phyloP scores from a whole-genome alignment of 2,329 filamentous ascomycete species.

The Colletotrichum sansevieriae region DNA sequence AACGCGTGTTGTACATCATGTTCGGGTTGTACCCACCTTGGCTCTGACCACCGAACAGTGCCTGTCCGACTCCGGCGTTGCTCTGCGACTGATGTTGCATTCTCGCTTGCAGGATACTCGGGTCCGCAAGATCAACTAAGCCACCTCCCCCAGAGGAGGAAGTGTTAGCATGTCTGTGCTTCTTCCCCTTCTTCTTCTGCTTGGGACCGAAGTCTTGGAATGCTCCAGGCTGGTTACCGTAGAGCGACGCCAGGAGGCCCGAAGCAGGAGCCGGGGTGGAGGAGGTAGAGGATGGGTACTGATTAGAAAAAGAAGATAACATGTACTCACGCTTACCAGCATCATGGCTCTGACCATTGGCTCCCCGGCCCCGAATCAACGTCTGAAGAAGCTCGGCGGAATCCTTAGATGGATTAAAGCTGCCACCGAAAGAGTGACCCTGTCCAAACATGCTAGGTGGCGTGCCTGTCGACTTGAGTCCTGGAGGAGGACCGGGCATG shows the following conservation, averaged over 20 bases:
- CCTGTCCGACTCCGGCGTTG: constrained; percentile 87
- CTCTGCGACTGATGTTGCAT: constrained; percentile 90
- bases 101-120: constrained; percentile 98
- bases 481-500: constrained; percentile 93
- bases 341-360: constrained; percentile 81
- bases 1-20: constrained; percentile 78
- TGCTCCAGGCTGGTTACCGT: constrained; percentile 85
- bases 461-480: constrained; percentile 93
- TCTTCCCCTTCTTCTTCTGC: constrained; percentile 99
- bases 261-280: constrained; percentile 90
- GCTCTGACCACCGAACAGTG: constrained; percentile 86
- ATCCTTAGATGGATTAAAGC: constrained; percentile 81
- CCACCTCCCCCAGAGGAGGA: constrained; percentile 99
- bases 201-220: constrained; percentile 94
- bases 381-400: constrained; percentile 83
- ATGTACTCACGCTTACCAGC: constrained; percentile 98
- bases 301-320: constrained; percentile 91
- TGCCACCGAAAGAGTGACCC: constrained; percentile 83
- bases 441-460: constrained; percentile 96
- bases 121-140: constrained; percentile 99
- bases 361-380: constrained; percentile 79
- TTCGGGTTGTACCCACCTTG: constrained; percentile 96
- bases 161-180: constrained; percentile 99
- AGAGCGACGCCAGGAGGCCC: constrained; percentile 91
- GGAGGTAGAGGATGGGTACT: constrained; percentile 85